A percentile compares a stretch with the other conserved stretches of the same genome.
These are phyloP conservation scores for Symbiodinium natans DNA, from an alignment of 73 alveolate species.

Conservation along the genomic window DNA sequence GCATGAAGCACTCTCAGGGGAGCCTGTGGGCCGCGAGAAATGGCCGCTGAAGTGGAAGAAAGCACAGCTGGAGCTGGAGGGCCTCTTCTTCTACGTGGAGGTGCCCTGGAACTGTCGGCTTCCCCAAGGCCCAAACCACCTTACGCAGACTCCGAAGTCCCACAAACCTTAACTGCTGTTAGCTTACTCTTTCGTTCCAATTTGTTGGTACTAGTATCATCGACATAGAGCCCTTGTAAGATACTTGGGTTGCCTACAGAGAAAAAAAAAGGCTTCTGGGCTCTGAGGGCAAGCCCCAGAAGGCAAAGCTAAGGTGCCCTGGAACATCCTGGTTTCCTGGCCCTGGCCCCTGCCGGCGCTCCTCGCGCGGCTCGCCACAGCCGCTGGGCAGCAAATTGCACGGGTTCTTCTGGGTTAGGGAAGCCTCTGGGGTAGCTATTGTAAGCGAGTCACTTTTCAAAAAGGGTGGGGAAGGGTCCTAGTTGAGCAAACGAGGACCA, in stretches of 20 bases:
- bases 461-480: no score
- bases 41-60: slow-evolving; percentile 6
- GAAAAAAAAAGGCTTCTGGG: no score
- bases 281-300: no score
- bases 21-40: slow-evolving; percentile 11
- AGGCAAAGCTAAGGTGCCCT: slow-evolving; percentile 18
- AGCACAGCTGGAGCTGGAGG: slow-evolving; percentile 64
- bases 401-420: no score
- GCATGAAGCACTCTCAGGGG: slow-evolving; percentile 38
- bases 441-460: no score
- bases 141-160: not conserved
- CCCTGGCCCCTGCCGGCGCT: slow-evolving; percentile 58
- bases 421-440: no score
- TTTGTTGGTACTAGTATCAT: no score
- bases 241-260: no score
- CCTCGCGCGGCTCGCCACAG: slow-evolving; percentile 12
- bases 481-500: no score
- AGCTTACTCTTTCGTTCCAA: no score
- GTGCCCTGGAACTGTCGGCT: not conserved
- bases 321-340: slow-evolving; percentile 20
- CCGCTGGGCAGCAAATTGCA: no score
- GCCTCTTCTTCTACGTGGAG: slow-evolving; percentile 42
- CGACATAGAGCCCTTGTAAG: no score
- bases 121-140: not conserved
- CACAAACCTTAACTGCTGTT: not conserved